A percentile compares a stretch with the other conserved stretches of the same genome.
These are phyloP conservation scores for Lentinula sp. DNA, from an alignment of 768 basidiomycete genomes.

Conservation along the genomic window DNA sequence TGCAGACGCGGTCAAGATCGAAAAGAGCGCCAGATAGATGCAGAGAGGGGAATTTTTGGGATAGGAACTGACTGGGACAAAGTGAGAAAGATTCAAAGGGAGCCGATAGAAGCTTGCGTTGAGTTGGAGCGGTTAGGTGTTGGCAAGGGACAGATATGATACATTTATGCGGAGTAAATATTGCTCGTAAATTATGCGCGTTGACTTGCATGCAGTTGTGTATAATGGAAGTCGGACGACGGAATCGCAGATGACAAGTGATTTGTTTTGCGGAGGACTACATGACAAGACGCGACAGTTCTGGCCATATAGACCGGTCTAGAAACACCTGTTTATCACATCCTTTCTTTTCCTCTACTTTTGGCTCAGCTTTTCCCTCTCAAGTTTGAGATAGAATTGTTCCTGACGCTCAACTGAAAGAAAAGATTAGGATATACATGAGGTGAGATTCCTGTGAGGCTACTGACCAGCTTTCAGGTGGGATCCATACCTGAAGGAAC, in stretches of 20 bases:
- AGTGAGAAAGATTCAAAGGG: slow-evolving; percentile 64
- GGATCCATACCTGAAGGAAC: slow-evolving; percentile 62
- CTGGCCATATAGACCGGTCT: slow-evolving; percentile 6
- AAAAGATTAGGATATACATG: not conserved
- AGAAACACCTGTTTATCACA: not conserved
- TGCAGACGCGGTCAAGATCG: slow-evolving; percentile 68
- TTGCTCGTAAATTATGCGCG: slow-evolving; percentile 2
- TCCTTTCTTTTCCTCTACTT: slow-evolving; percentile 6
- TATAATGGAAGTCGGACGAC: not conserved
- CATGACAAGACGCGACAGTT: not conserved
- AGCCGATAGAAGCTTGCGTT: slow-evolving; percentile 73
- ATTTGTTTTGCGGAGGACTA: not conserved
- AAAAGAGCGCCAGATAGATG: slow-evolving; percentile 66
- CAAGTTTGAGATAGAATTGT: slow-evolving; percentile 80
- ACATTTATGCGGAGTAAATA: not conserved
- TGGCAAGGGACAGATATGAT: not conserved
- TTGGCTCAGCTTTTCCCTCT: slow-evolving; percentile 45
- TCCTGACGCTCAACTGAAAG: slow-evolving; percentile 73
- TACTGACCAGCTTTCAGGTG: slow-evolving; percentile 73
- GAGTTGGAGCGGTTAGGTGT: slow-evolving; percentile 49
- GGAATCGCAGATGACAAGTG: not conserved
- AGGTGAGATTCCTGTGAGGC: not conserved
- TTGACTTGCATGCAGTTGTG: not conserved
- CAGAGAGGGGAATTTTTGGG: slow-evolving; percentile 83
- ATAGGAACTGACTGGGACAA: slow-evolving; percentile 91